Evolutionary conservation across 2,329 filamentous ascomycete species (phyloP).

Genomic region (Botrytis porri): DNA sequence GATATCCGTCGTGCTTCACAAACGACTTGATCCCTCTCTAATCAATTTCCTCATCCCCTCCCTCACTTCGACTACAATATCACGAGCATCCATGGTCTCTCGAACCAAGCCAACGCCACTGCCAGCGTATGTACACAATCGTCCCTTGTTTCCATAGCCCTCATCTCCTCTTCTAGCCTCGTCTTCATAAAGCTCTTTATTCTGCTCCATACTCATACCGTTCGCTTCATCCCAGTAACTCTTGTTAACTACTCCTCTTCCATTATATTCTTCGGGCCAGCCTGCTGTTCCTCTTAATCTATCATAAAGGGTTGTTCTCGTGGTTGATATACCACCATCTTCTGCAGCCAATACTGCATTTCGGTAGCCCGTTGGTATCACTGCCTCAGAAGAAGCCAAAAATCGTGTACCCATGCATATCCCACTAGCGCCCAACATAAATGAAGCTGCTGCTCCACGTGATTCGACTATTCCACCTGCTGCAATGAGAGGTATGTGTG

Average conservation of each 20-base stretch:
- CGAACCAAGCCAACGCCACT: conserved; percentile 58
- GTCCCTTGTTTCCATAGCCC: conserved; percentile 50
- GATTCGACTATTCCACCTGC: conserved; percentile 42
- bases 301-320: conserved; percentile 51
- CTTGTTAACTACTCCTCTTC: conserved; percentile 55
- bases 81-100: conserved; percentile 47
- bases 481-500: conserved; percentile 36
- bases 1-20: conserved; percentile 1
- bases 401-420: conserved; percentile 51
- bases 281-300: conserved; percentile 51
- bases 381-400: conserved; percentile 46
- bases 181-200: conserved; percentile 41
- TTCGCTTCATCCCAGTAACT: conserved; percentile 46
- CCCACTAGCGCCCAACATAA: conserved; percentile 42
- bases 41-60: conserved; percentile 14
- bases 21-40: conserved; percentile 10
- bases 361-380: conserved; percentile 46
- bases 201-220: conserved; percentile 42
- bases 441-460: conserved; percentile 39
- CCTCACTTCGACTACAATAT: conserved; percentile 44
- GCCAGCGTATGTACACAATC: conserved; percentile 62
- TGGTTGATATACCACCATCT: conserved; percentile 52
- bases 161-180: conserved; percentile 50
- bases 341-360: conserved; percentile 45
- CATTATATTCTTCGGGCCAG: conserved; percentile 58